These are phyloP conservation scores for Cercophora newfieldiana DNA, from an alignment of 495 filamentous ascomycete genomes.

Conservation along the genomic window DNA sequence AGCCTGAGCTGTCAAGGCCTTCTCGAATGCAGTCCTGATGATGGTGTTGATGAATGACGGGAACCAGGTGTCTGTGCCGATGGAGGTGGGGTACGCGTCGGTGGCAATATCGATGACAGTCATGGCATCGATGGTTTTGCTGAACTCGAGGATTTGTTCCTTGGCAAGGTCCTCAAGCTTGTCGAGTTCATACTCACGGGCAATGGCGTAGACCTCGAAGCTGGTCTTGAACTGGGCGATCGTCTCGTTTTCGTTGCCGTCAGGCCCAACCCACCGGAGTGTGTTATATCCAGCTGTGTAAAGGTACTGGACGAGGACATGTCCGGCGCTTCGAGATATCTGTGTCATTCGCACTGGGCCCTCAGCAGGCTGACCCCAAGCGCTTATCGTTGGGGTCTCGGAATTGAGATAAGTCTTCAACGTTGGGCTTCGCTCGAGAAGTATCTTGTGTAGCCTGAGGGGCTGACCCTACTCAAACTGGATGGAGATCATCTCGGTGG, in stretches of 20 bases:
- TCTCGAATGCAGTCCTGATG: conserved; percentile 8
- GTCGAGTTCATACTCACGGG: background rate
- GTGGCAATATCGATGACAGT: conserved; percentile 12
- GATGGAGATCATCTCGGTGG: too few species aligned
- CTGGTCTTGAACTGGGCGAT: background rate
- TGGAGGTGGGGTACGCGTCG: background rate
- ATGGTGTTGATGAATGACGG: conserved; percentile 6
- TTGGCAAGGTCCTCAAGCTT: background rate
- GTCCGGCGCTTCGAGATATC: conserved; percentile 4
- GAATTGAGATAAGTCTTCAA: too few species aligned
- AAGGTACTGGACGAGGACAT: conserved; percentile 8
- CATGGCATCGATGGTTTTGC: conserved; percentile 5
- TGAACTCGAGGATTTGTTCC: background rate
- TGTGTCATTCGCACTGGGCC: too few species aligned
- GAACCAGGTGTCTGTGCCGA: conserved; percentile 7
- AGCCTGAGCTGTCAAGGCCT: background rate
- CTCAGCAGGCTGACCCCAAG: too few species aligned
- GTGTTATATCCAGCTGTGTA: background rate
- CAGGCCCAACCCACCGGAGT: background rate
- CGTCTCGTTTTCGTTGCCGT: background rate
- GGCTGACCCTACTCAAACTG: too few species aligned
- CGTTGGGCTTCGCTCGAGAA: too few species aligned
- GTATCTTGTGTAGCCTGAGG: too few species aligned
- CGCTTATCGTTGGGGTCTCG: too few species aligned
- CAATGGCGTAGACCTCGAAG: conserved; percentile 8